Percentiles rank a stretch among this genome's conserved stretches.
phyloP scores from a whole-genome alignment of 176 grass and related monocot species.

The Hsuehochloa calcarea region DNA sequence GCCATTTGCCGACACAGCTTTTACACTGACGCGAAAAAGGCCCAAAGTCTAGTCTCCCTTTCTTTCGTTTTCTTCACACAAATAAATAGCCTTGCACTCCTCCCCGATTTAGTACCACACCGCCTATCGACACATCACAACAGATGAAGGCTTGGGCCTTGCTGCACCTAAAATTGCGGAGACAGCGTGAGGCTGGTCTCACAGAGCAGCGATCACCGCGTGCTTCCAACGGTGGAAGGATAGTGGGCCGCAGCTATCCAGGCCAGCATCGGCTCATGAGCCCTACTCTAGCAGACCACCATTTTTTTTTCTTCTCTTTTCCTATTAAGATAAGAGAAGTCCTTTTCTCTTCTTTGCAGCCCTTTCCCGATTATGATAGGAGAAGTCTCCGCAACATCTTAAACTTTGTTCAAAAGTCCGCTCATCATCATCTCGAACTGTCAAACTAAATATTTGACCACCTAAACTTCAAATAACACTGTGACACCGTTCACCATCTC shows the following conservation, averaged over 20 bases:
- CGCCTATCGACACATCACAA: neutral
- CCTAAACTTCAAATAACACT: too few species aligned
- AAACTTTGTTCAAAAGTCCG: too few species aligned
- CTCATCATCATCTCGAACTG: too few species aligned
- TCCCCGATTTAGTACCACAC: neutral
- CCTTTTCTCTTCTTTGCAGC: too few species aligned
- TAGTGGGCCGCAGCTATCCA: neutral
- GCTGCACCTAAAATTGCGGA: neutral
- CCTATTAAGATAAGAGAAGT: too few species aligned
- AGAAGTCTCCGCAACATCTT: too few species aligned
- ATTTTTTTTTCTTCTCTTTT: neutral
- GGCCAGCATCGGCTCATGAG: neutral
- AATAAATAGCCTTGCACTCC: neutral
- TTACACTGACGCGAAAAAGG: neutral
- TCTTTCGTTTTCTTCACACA: neutral
- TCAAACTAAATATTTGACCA: too few species aligned
- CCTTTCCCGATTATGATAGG: too few species aligned
- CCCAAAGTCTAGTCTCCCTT: neutral
- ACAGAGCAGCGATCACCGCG: slow-evolving; percentile 52
- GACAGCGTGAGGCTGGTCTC: slow-evolving; percentile 44
- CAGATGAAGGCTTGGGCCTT: neutral
- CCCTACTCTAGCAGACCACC: neutral
- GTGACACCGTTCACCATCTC: too few species aligned
- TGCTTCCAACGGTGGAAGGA: slow-evolving; percentile 38
- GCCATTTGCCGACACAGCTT: too few species aligned